Evolutionary conservation across 2,329 filamentous ascomycete species (phyloP), one percentile per base, ranked within the genome.

Genomic region (Metarhizium humberi): DNA sequence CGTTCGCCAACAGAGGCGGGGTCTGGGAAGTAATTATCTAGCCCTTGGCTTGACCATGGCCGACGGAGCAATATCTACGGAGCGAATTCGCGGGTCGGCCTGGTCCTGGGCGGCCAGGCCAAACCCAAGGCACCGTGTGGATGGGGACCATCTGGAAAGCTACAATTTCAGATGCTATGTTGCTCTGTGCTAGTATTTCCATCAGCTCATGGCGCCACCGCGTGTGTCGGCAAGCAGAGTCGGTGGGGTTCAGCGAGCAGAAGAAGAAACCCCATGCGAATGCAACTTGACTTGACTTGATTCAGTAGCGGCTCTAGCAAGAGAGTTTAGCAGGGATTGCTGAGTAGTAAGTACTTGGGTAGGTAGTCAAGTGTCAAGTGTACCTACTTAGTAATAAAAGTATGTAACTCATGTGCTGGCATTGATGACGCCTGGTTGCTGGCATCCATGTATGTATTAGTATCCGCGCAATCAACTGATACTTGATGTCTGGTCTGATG

Each of bases 121-220:
- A 25, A 25, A 25, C 25, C 25, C 25, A 6, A 18, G 36, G 46
- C 30, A 40, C 8, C 10, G 25, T 18, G 6, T 45, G 29, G 30
- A 25, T 45, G 42, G n/a, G 14, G 42, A 43, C 25, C 25, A 25
- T 25, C 25, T 25, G 25, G 25, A 43, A 18, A 20, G 10, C n/a
- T 45, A 8, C 18, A n/a, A 43, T 6, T 16, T 43, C 14, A 43
- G 40, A 43, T 43, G n/a, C 6, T 18, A 45, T 45, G 18, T 20
- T 10, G 25, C 18, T 5, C 6, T 45, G 42, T 45, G 1, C 42
- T 45, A 45, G 25, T 25, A 25, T 25, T 45, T 10, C 20, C 36
- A 40, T 54, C 36, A 51, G 50, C 50, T 51, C 50, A 30, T 32
- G 40, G 47, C 43, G 52, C 52, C 52, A 54, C 52, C 13, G 36